These are phyloP conservation scores for Ampelocalamus luodianensis DNA, from an alignment of 176 grass and related monocot species.

Conservation along the genomic window DNA sequence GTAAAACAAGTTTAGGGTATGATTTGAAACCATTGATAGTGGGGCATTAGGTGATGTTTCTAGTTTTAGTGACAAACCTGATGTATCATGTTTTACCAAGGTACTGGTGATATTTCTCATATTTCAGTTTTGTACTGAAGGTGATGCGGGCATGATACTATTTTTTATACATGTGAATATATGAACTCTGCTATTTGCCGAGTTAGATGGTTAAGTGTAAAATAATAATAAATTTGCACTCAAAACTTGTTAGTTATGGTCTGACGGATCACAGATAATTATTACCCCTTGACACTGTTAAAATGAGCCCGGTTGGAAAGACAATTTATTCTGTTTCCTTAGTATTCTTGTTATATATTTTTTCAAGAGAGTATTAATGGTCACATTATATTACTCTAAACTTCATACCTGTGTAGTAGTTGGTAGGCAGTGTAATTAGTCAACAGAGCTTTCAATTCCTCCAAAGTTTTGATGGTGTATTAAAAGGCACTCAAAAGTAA, in stretches of 20 bases:
- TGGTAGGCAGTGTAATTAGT: neutral
- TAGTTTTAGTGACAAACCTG: neutral
- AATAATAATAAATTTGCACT: neutral
- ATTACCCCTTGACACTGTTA: neutral
- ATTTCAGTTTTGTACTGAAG: neutral
- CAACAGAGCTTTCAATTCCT: neutral
- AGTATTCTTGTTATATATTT: neutral
- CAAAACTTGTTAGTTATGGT: neutral
- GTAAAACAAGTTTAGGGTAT: neutral
- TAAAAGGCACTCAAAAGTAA: neutral
- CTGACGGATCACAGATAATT: neutral
- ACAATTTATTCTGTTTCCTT: neutral
- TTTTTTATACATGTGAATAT: neutral
- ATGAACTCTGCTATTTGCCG: neutral
- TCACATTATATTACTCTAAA: neutral
- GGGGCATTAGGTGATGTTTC: neutral
- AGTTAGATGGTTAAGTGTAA: neutral
- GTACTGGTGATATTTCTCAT: neutral
- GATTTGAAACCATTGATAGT: neutral
- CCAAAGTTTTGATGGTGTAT: neutral
- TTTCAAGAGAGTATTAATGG: neutral
- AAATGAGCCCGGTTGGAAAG: neutral
- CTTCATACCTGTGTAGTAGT: neutral
- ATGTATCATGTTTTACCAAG: neutral
- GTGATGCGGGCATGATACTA: neutral